A percentile compares a stretch with the other conserved stretches of the same genome.
Conservation (phyloP, 768 basidiomycete genomes). For the Boletus sp. region DNA sequence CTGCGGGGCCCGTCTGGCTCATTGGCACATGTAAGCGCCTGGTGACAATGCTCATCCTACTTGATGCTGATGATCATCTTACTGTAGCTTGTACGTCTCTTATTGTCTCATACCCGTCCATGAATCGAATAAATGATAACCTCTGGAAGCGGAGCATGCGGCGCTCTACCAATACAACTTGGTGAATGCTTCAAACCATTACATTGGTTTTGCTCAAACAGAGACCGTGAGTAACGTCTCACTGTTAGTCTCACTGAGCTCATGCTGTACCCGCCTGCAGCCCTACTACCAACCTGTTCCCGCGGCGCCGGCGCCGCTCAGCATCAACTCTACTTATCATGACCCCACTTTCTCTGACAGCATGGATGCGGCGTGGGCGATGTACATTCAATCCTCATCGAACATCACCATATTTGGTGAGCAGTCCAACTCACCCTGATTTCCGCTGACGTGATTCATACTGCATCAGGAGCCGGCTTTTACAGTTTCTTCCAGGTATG, state of each 20-base stretch:
- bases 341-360: slow-evolving; percentile 37
- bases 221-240: slow-evolving; percentile 38
- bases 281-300: slow-evolving; percentile 51
- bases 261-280: slow-evolving; percentile 17
- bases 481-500: slow-evolving; percentile 49
- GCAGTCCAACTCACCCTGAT: slow-evolving; percentile 4
- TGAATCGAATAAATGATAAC: too few relatives aligned
- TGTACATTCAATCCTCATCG: slow-evolving; percentile 32
- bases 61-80: not conserved
- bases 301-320: slow-evolving; percentile 42
- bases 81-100: slow-evolving; percentile 20
- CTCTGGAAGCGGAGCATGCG: slow-evolving; percentile 41
- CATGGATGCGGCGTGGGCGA: slow-evolving; percentile 9
- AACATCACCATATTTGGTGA: slow-evolving; percentile 45
- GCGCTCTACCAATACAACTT: slow-evolving; percentile 49
- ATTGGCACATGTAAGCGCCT: slow-evolving; percentile 54
- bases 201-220: slow-evolving; percentile 53
- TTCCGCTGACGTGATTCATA: not conserved
- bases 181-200: slow-evolving; percentile 43
- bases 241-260: not conserved
- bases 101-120: too few relatives aligned
- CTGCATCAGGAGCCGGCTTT: slow-evolving; percentile 40
- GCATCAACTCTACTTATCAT: slow-evolving; percentile 29
- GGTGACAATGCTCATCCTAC: not conserved
- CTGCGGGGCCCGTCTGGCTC: slow-evolving; percentile 77